These are phyloP conservation scores for Albizia julibrissin DNA, from an alignment of 306 rosid species.

Conservation along the genomic window DNA sequence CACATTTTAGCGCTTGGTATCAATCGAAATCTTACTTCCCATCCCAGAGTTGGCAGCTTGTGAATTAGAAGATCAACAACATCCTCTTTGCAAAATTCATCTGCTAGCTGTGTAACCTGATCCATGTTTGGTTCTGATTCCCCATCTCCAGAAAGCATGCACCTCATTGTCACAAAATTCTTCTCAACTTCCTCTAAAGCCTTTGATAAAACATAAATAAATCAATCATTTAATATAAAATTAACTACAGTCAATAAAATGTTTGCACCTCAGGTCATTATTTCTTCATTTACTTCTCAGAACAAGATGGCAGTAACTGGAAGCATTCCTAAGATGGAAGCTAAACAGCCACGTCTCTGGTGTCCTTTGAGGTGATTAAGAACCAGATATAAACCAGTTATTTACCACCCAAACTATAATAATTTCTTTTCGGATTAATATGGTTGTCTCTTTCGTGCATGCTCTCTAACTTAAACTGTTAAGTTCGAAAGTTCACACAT, in stretches of 20 bases:
- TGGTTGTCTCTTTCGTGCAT: background rate
- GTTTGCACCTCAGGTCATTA: background rate
- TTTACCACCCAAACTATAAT: background rate
- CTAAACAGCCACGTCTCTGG: slow-evolving; percentile 1
- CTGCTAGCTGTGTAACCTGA: slow-evolving; percentile 74
- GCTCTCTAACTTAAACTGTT: slow-evolving; percentile 11
- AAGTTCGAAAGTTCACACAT: background rate
- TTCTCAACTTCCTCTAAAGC: slow-evolving; percentile 95
- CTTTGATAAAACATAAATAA: slow-evolving; percentile 41
- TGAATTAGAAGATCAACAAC: slow-evolving; percentile 74
- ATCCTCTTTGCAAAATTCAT: slow-evolving; percentile 89
- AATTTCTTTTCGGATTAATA: background rate
- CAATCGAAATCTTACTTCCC: slow-evolving; percentile 82
- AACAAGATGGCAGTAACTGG: slow-evolving; percentile 17
- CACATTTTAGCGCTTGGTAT: slow-evolving; percentile 12
- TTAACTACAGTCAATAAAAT: slow-evolving; percentile 6
- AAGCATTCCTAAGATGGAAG: slow-evolving; percentile 8
- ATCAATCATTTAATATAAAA: slow-evolving; percentile 25
- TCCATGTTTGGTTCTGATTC: slow-evolving; percentile 86
- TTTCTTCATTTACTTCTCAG: slow-evolving; percentile 24
- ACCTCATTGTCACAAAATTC: slow-evolving; percentile 75
- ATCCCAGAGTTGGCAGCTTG: slow-evolving; percentile 80
- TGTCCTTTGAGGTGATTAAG: slow-evolving; percentile 22
- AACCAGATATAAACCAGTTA: background rate
- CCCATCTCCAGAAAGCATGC: slow-evolving; percentile 86